These are phyloP conservation scores for Mortierella sp. DNA, from an alignment of 371 early-diverging fungal genomes.

Conservation along the genomic window DNA sequence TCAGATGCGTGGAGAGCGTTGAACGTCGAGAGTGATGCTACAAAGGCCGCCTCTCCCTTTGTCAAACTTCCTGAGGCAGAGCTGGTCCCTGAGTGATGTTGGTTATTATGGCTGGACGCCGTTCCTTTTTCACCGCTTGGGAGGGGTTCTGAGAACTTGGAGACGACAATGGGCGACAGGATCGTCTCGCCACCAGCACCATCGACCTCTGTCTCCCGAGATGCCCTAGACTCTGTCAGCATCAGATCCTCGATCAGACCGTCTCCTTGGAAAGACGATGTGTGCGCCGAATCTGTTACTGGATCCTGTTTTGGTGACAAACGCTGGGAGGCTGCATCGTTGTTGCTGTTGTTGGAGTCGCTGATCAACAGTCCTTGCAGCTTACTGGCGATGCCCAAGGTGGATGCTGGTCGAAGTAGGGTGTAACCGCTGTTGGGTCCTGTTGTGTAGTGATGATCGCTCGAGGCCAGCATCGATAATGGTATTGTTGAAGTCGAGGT, in stretches of 20 bases:
- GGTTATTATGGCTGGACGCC: not conserved
- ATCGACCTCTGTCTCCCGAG: slow-evolving; percentile 13
- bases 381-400: slow-evolving; percentile 11
- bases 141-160: slow-evolving; percentile 7
- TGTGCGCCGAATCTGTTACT: not conserved
- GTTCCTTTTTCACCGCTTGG: not conserved
- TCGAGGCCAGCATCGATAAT: slow-evolving; percentile 15
- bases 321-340: not conserved
- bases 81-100: not conserved
- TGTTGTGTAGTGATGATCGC: slow-evolving; percentile 7
- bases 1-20: not conserved
- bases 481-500: slow-evolving; percentile 51
- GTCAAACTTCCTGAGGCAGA: not conserved
- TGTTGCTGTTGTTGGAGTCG: slow-evolving; percentile 11
- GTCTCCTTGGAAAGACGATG: not conserved
- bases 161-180: slow-evolving; percentile 32
- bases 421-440: slow-evolving; percentile 1
- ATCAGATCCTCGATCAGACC: slow-evolving; percentile 22
- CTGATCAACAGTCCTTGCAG: slow-evolving; percentile 25
- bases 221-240: slow-evolving; percentile 17
- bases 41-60: not conserved
- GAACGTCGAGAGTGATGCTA: not conserved
- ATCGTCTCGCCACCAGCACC: slow-evolving; percentile 20
- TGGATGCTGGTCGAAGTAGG: slow-evolving; percentile 25
- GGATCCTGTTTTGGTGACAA: not conserved